Base-by-base conservation (phyloP, 805 yeast genomes). In the Saturnispora besseyi region DNA sequence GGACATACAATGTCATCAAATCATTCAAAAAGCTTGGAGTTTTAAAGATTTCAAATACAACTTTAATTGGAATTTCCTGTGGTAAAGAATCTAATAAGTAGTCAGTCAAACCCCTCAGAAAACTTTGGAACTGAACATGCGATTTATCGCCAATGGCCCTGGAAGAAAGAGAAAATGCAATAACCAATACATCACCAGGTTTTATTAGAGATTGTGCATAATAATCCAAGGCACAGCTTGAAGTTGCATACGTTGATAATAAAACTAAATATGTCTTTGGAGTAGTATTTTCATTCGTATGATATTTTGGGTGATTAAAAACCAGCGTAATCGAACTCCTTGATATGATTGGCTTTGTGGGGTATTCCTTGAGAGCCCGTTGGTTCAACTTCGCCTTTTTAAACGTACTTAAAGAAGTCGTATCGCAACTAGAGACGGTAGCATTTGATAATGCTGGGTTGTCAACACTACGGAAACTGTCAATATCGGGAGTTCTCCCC, bases 151-250 rank as follows among this genome's bases (percentile, higher is more conserved):
- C 51, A 8, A 54, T 32, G 4, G 45, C 44, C 24, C 48, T 28
- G 2, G 55, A 50, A 37, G 58, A 58, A 29, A 64, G 49, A 11
- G 68, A 64, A 33, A 59, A 59, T 38, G 62, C 61, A 2, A 86
- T 71, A 1, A 86, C 76, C 3, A 86, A 63, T 38, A 77, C 74
- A 62, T 86, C 95, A 12, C 88, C 86, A 57, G 79, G 66, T 49
- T 73, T 75, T 6, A 79, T 66, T 8, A 81, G 63, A 41, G 71
- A 68, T 38, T 69, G 68, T 15, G 83, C 59, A 9, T 78, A 69
- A 75, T 82, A 86, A 61, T 85, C 91, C 15, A 86, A 64, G 1
- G 87, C 79, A 29, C 80, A 83, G 85, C 90, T 81, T 0, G 93
- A 82, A 63, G 82, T 85, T 44, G 69, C 71, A 50, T 87, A 69